Evolutionary conservation across 2,329 filamentous ascomycete species (phyloP).

Genomic region (Colletotrichum spaethianum): DNA sequence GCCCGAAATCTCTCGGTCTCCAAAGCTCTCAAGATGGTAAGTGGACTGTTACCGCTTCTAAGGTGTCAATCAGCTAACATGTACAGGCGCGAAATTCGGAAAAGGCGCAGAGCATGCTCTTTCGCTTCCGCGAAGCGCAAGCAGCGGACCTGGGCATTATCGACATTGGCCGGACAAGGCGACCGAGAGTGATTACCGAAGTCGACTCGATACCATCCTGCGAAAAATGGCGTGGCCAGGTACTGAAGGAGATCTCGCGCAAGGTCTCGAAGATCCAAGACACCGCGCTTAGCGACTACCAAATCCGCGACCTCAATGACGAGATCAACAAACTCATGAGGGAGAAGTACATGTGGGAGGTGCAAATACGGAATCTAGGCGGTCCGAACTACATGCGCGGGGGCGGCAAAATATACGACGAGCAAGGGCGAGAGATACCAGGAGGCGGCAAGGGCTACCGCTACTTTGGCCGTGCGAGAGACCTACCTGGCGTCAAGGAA

Average conservation of each 20-base stretch:
- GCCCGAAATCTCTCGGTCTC: constrained; percentile 15
- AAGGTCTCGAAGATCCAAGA: constrained; percentile 98
- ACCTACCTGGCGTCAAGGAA: constrained; percentile 96
- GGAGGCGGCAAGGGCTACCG: constrained; percentile 90
- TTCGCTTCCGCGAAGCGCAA: constrained; percentile 98
- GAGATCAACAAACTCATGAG: constrained; percentile 99
- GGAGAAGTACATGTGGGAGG: constrained; percentile 99
- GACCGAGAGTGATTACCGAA: constrained; percentile 91
- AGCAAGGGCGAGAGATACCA: constrained; percentile 78
- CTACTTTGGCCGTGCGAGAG: constrained; percentile 92
- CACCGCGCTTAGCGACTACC: constrained; percentile 90
- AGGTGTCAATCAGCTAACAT: neutral
- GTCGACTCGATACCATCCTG: constrained; percentile 87
- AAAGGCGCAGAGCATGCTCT: constrained; percentile 99
- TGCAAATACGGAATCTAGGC: constrained; percentile 94
- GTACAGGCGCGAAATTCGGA: constrained; percentile 92
- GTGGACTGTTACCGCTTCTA: too few relatives aligned
- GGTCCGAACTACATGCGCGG: constrained; percentile 96
- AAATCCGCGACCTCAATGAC: constrained; percentile 97
- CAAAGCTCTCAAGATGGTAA: constrained; percentile 30
- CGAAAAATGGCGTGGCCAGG: constrained; percentile 98
- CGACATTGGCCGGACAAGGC: constrained; percentile 89
- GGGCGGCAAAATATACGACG: constrained; percentile 79
- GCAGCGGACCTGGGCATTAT: constrained; percentile 96
- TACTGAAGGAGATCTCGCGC: constrained; percentile 95